Base-by-base conservation (phyloP, 2,329 filamentous ascomycete genomes). In the Xylaria sp. region DNA sequence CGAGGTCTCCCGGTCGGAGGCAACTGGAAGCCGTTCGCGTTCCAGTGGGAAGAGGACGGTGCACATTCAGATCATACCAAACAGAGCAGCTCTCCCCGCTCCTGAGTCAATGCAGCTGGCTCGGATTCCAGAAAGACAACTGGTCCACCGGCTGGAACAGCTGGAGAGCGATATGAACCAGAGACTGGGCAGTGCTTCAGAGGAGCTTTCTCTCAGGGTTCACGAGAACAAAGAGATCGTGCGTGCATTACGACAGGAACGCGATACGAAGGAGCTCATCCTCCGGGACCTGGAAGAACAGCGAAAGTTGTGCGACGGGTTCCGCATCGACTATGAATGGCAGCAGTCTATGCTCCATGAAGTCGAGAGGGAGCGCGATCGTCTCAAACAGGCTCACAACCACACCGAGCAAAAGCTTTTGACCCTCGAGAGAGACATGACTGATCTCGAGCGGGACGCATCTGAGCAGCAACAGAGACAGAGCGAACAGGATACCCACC, bases 91-190 rank as follows among this genome's bases (percentile, higher is more conserved):
- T 54, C 54, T 34, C 19, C 37, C 61, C 5, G 55, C 50, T 13
- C 61, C 68, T n/a, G 65, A 69, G 53, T 69, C 68, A 19, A 63
- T 71, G 47, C 70, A 72, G 54, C 58, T 69, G n/a, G 65, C 67
- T 23, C 62, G 65, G 35, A 65, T 63, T 19, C 60, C 64, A 23
- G 69, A 73, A 49, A 67, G 71, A 18, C 68, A 68, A 46, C 67
- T 76, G 55, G 58, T 70, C 30, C 64, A 70, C 55, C 73, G 71
- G 67, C 70, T 76, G 39, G 71, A 74, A 57, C 70, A 72, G 59
- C 67, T 76, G 19, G 72, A 76, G 66, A 66, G 63, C 49, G 73
- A 76, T 62, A 67, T 75, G 35, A 60, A 59, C 59, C 67, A 66
- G 54, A 70, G 73, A 57, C 67, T 75, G 9, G 69, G 69, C 51